Evolutionary conservation across 305 asterid genomes (phyloP).

Genomic region (Solanum hybrid): DNA sequence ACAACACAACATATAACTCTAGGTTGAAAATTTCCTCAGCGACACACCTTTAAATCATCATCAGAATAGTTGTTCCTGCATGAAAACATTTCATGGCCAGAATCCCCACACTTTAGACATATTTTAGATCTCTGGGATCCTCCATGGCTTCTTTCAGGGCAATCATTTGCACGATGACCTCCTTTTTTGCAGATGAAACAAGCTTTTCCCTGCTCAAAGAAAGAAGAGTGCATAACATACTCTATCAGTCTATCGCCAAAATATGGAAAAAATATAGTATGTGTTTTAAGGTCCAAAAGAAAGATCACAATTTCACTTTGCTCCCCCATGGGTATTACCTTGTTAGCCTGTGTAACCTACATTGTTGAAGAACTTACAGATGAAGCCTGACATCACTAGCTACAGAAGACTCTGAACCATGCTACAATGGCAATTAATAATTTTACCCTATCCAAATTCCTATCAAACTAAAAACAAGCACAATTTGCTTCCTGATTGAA

Average conservation of each 20-base stretch:
- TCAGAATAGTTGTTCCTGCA: constrained; percentile 56
- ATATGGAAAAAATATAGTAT: neutral
- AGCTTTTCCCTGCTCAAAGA: constrained; percentile 51
- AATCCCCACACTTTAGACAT: constrained; percentile 80
- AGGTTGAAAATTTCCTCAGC: neutral
- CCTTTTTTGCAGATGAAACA: constrained; percentile 83
- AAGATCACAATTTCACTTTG: neutral
- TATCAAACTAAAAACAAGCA: neutral
- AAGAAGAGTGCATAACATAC: constrained; percentile 6
- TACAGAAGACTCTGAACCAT: neutral
- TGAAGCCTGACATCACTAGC: neutral
- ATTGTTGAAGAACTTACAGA: neutral
- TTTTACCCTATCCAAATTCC: neutral
- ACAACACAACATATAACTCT: neutral
- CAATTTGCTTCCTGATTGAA: neutral
- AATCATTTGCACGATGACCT: constrained; percentile 89
- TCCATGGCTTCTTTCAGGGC: constrained; percentile 51
- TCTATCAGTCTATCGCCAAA: neutral
- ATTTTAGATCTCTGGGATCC: constrained; percentile 34
- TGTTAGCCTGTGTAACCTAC: neutral
- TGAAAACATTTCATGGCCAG: constrained; percentile 77
- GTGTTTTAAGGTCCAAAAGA: neutral
- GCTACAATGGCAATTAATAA: neutral
- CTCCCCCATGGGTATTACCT: neutral
- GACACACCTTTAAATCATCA: constrained; percentile 60